A percentile compares a stretch with the other conserved stretches of the same genome.
phyloP scores from a whole-genome alignment of 768 basidiomycete species.

The Mycena metata region DNA sequence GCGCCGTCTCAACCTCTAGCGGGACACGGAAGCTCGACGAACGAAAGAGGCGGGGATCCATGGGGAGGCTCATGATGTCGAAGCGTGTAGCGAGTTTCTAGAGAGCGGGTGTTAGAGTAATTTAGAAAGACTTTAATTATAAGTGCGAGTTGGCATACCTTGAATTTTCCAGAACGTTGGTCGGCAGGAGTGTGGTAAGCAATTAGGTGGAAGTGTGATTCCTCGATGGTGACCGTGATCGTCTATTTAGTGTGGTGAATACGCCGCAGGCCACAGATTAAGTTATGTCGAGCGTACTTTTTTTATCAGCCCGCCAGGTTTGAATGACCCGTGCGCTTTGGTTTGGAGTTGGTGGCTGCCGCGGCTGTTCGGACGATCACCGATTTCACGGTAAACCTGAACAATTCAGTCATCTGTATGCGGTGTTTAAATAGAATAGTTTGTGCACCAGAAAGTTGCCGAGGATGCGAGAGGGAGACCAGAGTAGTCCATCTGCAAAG shows the following conservation, averaged over 20 bases:
- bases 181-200: conserved; percentile 89
- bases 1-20: conserved; percentile 80
- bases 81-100: conserved; percentile 76
- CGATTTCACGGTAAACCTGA: conserved; percentile 87
- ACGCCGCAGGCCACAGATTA: conserved; percentile 6
- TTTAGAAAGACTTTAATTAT: too few relatives aligned
- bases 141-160: conserved; percentile 48
- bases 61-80: conserved; percentile 80
- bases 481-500: conserved; percentile 69
- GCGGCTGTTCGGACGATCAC: conserved; percentile 73
- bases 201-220: conserved; percentile 84
- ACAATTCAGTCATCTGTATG: conserved; percentile 13
- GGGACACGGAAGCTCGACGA: conserved; percentile 88
- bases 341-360: conserved; percentile 67
- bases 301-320: conserved; percentile 88
- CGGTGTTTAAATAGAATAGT: neutral
- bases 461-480: conserved; percentile 88
- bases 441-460: conserved; percentile 83
- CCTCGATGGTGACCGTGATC: conserved; percentile 86
- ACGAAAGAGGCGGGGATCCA: conserved; percentile 83
- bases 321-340: conserved; percentile 57
- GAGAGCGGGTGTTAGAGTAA: conserved; percentile 31
- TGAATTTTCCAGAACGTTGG: conserved; percentile 75
- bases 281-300: conserved; percentile 59
- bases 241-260: conserved; percentile 68